Evolutionary conservation across 257 asterid species (phyloP), one percentile per base, ranked within the genome.

Genomic region (Paraleonurus japonicus): DNA sequence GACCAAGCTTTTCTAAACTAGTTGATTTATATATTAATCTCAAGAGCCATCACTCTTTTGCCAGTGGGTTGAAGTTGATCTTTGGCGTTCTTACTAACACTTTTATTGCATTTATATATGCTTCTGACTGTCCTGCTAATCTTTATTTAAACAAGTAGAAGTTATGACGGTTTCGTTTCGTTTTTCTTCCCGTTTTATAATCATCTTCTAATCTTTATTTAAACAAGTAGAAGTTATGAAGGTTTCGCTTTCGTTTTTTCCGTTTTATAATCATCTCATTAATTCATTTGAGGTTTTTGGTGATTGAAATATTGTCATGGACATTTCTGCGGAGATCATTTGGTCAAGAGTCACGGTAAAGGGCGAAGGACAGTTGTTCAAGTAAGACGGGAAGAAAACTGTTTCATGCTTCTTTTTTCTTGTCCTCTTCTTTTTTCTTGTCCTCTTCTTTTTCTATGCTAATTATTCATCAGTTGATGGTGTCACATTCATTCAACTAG

Each of bases 201-300:
- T 32, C 6, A 37, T 26, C 20, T 15, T n/a, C 26, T 24, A 8
- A 3, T 8, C 33, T 24, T 16, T 15, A 33, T 6, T 13, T 8
- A 22, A 39, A 9, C 0, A 22, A 61, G n/a, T 7, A 7, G 6
- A 16, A 28, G 17, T 16, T 16, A 2, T 43, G 54, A 26, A 1
- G 24, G 3, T 47, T 30, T 19, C 17, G 30, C n/a, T 47, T 32
- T 32, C 10, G 1, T 13, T 24, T 5, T 19, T 28, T 11, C 32
- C 23, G 6, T 1, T 30, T 33, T 32, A 7, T 41, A 9, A 19
- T 32, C 6, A 37, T 26, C 20, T 15, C 3, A 5, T 43, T 12
- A 12, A 26, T 65, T 43, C n/a, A 1, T 65, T 65, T 54, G 26
- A 64, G 16, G 26, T 32, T 72, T 62, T 54, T 33, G 69, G 26